Percentiles rank a stretch among this genome's conserved stretches.
These are phyloP conservation scores for Rhododendron mucronatum DNA, from an alignment of 148 eudicot genomes.

Conservation along the genomic window DNA sequence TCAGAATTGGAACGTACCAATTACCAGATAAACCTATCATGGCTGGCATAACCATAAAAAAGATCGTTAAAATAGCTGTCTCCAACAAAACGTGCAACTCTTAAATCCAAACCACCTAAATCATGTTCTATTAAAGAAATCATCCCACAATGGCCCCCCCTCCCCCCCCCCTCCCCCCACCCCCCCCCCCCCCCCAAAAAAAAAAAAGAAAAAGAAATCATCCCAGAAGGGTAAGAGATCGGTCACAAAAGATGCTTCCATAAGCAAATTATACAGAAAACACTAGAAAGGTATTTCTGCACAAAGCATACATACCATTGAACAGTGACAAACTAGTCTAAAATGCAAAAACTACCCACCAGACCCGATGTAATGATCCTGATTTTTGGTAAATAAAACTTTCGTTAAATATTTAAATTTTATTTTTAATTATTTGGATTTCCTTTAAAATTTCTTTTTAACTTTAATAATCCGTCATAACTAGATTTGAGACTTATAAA, in stretches of 20 bases:
- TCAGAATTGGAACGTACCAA: neutral
- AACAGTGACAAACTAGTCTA: constrained; percentile 3
- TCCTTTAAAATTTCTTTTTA: too few relatives aligned
- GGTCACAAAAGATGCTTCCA: neutral
- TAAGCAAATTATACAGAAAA: too few relatives aligned
- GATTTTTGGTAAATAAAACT: too few relatives aligned
- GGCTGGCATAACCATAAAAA: neutral
- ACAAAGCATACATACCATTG: neutral
- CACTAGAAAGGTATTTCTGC: neutral
- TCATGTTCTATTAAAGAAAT: neutral
- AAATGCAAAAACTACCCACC: neutral
- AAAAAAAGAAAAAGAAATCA: too few relatives aligned
- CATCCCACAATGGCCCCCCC: too few relatives aligned
- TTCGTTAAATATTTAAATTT: too few relatives aligned
- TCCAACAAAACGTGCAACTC: neutral
- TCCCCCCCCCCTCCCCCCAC: too few relatives aligned
- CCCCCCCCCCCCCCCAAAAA: too few relatives aligned
- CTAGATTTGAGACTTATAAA: too few relatives aligned
- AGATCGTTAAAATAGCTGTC: neutral
- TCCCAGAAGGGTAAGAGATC: neutral
- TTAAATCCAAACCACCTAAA: neutral
- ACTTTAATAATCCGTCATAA: too few relatives aligned
- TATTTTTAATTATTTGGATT: too few relatives aligned
- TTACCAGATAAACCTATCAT: neutral
- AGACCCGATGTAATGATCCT: neutral